Evolutionary conservation across 2,329 filamentous ascomycete species (phyloP).

Genomic region (Hymenoscyphus linearis): DNA sequence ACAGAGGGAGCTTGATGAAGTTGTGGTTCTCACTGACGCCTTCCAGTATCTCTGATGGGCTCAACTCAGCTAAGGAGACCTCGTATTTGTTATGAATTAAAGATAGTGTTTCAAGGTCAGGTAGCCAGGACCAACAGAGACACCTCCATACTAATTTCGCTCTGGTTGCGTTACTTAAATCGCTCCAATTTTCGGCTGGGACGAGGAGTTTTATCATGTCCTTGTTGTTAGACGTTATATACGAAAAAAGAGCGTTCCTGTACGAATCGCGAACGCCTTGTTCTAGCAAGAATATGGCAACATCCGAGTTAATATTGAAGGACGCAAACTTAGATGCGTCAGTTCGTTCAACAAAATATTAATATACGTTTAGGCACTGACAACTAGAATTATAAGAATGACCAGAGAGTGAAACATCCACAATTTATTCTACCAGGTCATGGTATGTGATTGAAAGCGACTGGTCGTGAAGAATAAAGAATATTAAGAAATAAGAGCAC

Average conservation of each 20-base stretch:
- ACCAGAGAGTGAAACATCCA: too few relatives aligned
- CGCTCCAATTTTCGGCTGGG: not conserved
- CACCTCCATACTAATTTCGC: not conserved
- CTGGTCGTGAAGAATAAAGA: not conserved
- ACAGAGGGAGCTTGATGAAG: not conserved
- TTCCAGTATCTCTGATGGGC: not conserved
- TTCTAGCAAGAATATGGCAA: not conserved
- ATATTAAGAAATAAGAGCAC: not conserved
- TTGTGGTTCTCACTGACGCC: fast-evolving
- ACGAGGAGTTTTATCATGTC: not conserved
- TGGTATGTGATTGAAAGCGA: too few relatives aligned
- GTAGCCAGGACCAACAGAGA: not conserved
- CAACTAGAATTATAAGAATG: too few relatives aligned
- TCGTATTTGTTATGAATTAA: not conserved
- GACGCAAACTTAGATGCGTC: not conserved
- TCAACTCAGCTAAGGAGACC: not conserved
- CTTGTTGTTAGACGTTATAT: not conserved
- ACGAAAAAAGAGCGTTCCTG: not conserved
- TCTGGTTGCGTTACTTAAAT: not conserved
- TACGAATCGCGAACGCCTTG: not conserved
- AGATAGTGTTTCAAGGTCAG: not conserved
- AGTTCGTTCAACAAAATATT: not conserved
- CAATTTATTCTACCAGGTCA: too few relatives aligned
- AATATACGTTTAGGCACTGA: not conserved
- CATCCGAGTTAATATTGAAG: not conserved